Percentiles rank a stretch among this genome's conserved stretches.
These are phyloP conservation scores for Skeletonema tropicum DNA, from an alignment of 108 stramenopile species.

Conservation along the genomic window DNA sequence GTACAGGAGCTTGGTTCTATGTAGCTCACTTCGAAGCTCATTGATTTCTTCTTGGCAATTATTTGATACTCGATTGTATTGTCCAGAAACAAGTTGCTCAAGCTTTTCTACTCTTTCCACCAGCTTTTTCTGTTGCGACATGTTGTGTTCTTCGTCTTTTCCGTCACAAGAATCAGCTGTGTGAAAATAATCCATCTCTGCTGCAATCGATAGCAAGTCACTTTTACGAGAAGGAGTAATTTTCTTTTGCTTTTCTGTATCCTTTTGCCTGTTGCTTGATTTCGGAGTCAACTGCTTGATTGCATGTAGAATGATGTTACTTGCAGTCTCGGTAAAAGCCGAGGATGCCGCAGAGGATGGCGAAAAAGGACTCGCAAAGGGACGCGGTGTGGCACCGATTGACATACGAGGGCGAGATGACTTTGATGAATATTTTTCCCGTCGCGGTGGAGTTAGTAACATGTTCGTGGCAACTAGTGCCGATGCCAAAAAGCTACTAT, in stretches of 20 bases:
- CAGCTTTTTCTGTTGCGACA: neutral
- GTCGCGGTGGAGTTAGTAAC: neutral
- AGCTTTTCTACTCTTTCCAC: slow-evolving; percentile 1
- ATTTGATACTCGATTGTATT: neutral
- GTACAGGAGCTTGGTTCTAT: neutral
- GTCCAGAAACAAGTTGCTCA: neutral
- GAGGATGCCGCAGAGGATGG: neutral
- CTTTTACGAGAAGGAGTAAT: neutral
- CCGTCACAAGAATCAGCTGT: neutral
- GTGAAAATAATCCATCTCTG: neutral
- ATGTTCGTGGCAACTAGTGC: slow-evolving; percentile 9
- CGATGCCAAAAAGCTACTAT: neutral
- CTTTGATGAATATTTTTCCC: slow-evolving; percentile 11
- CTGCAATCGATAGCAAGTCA: neutral
- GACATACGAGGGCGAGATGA: neutral
- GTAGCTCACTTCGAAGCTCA: neutral
- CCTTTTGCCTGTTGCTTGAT: neutral
- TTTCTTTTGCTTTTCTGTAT: neutral
- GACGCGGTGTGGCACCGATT: slow-evolving; percentile 3
- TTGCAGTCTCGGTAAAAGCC: neutral
- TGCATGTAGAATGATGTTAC: slow-evolving; percentile 3
- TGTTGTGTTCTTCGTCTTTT: neutral
- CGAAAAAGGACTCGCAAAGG: neutral
- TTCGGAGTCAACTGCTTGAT: neutral
- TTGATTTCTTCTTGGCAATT: neutral